Evolutionary conservation across 2,329 filamentous ascomycete species (phyloP), one percentile per base, ranked within the genome.

Genomic region (Ascochyta pisi): DNA sequence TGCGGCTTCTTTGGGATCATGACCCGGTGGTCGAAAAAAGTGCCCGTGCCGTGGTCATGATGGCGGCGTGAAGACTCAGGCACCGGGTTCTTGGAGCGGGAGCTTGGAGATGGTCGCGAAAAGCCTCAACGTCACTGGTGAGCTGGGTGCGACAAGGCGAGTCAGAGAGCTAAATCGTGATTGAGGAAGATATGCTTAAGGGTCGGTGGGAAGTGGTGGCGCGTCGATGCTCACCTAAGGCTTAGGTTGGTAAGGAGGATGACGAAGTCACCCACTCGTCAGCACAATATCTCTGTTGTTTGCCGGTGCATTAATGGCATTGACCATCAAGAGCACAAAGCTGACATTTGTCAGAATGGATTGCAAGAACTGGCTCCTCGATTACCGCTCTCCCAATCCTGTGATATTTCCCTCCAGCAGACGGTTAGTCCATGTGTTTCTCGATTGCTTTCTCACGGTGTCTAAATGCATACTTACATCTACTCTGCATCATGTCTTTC

Each of bases 11-110:
- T 19, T 16, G 7, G 50, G 35, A 3, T 27, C 16, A 8, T 3
- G 27, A 4, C 13, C 29, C 35, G 35, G 6, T 47, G 37, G 13
- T 33, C 19, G 40, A 29, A 16, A 40, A 3, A 19, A 19, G 27
- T 51, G 47, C 47, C 39, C 47, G 47, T 42, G 37, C 29, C 27
- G 47, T 37, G 48, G 29, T 13, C 12, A 12, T 38, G 16, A 13
- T 38, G 33, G 47, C 39, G 47, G 38, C 47, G 8, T 16, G 19
- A 35, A 29, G 22, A n/a, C 38, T 42, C n/a, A n/a, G 6, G 31
- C 33, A 22, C 15, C 19, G 40, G 29, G 12, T 13, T 3, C 29
- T 31, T 31, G 3, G 29, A 29, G 37, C 16, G 22, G 37, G 16
- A 39, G 16, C 19, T 39, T 23, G 37, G 22, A 12, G 2, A 9